Conservation (phyloP, 208 protist genomes). For the Leishmania tarentolae region DNA sequence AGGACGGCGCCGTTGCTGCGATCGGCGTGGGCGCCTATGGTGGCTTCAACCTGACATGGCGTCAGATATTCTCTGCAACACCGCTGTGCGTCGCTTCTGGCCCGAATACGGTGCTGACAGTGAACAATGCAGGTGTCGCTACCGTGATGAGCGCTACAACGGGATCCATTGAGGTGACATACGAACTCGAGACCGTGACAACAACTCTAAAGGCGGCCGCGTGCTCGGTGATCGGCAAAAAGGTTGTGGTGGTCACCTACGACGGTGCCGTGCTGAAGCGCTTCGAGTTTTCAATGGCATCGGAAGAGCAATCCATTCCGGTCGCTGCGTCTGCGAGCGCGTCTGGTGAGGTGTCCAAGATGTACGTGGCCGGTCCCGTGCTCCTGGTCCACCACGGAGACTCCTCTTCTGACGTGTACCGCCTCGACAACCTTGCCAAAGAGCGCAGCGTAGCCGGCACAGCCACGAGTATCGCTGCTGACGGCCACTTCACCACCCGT, state of each 20-base stretch:
- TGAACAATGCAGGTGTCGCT: conserved; percentile 47
- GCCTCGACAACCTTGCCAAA: conserved; percentile 16
- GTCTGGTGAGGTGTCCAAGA: conserved; percentile 12
- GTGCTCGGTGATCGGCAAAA: conserved; percentile 40
- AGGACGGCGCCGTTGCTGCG: conserved; percentile 74
- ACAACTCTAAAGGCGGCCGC: conserved; percentile 24
- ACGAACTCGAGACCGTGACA: conserved; percentile 21
- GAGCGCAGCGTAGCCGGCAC: conserved; percentile 21
- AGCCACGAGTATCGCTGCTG: conserved; percentile 25
- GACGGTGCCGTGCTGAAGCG: conserved; percentile 32
- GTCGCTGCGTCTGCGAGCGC: conserved; percentile 8
- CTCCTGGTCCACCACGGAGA: conserved; percentile 25
- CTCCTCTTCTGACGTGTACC: conserved; percentile 15
- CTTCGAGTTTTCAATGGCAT: conserved; percentile 40
- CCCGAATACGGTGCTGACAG: conserved; percentile 37
- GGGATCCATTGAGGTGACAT: conserved; percentile 65
- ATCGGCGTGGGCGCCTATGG: conserved; percentile 36
- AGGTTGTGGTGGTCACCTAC: conserved; percentile 35
- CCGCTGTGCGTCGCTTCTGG: conserved; percentile 59
- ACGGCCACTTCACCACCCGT: conserved; percentile 36
- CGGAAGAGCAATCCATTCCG: conserved; percentile 40
- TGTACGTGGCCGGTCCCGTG: conserved; percentile 18
- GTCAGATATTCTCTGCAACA: conserved; percentile 46
- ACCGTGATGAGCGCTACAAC: conserved; percentile 50
- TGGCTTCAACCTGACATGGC: conserved; percentile 57